These are phyloP conservation scores for Schizosaccharomyces versatilis DNA, from an alignment of 1,139 yeast species.

Conservation along the genomic window DNA sequence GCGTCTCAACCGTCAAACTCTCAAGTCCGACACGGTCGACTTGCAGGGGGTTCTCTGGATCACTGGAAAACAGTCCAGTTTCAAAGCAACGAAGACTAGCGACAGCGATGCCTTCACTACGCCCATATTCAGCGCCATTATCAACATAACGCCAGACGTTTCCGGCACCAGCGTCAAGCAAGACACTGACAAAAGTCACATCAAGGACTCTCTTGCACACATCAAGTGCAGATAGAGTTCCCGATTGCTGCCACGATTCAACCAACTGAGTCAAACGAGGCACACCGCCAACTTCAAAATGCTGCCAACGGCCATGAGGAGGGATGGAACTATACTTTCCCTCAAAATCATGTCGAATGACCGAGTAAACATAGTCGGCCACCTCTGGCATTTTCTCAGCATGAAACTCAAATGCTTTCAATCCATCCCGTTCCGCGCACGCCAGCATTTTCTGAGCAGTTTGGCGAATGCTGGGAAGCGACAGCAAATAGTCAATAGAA, in stretches of 20 bases:
- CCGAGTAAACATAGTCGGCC: constrained; percentile 23
- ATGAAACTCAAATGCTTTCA: constrained; percentile 28
- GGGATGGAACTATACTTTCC: constrained; percentile 26
- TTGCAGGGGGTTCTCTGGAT: constrained; percentile 18
- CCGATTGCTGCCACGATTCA: constrained; percentile 18
- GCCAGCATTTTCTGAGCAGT: not conserved
- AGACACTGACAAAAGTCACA: constrained; percentile 33
- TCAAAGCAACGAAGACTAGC: constrained; percentile 33
- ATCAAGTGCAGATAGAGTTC: constrained; percentile 21
- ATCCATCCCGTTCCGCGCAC: constrained; percentile 15
- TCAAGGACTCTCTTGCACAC: constrained; percentile 31
- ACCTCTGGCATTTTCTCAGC: constrained; percentile 22
- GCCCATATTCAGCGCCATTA: constrained; percentile 17
- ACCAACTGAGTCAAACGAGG: constrained; percentile 26
- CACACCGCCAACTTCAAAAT: constrained; percentile 29
- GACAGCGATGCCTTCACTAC: constrained; percentile 41
- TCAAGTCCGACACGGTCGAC: constrained; percentile 26
- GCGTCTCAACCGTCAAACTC: constrained; percentile 15
- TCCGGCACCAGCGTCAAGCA: constrained; percentile 45
- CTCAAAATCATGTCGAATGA: constrained; percentile 24
- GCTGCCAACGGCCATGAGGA: constrained; percentile 45
- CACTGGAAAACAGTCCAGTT: constrained; percentile 26
- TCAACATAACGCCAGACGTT: constrained; percentile 29
- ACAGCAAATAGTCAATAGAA: not conserved
- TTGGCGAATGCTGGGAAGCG: not conserved